Percentiles rank a stretch among this genome's conserved stretches.
phyloP scores from a whole-genome alignment of 805 yeast genomes.

The Danielia reshetovae region DNA sequence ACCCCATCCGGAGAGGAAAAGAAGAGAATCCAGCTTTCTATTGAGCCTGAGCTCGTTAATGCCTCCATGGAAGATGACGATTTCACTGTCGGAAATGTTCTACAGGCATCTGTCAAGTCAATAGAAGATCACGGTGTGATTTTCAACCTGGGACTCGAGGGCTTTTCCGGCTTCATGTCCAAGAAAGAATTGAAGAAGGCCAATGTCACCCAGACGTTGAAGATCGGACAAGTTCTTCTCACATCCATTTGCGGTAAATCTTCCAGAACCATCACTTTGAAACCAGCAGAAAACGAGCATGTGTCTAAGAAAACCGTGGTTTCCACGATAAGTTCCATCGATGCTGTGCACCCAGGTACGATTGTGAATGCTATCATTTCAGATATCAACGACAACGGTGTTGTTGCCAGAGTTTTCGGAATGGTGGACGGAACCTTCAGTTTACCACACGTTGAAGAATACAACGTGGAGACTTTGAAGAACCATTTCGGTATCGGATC shows the following conservation, averaged over 20 bases:
- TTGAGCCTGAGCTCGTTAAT: conserved; percentile 75
- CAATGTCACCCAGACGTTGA: conserved; percentile 30
- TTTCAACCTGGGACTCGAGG: conserved; percentile 61
- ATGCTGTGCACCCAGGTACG: conserved; percentile 83
- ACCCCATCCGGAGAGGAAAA: conserved; percentile 46
- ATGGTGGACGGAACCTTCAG: conserved; percentile 68
- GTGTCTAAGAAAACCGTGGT: conserved; percentile 47
- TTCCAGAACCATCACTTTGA: conserved; percentile 56
- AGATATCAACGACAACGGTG: conserved; percentile 57
- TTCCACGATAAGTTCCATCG: conserved; percentile 60
- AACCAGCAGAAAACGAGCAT: conserved; percentile 39
- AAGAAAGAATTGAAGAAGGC: conserved; percentile 55
- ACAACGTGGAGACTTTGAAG: conserved; percentile 45
- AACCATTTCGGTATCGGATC: conserved; percentile 68
- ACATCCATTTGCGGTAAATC: conserved; percentile 44
- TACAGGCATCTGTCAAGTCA: conserved; percentile 76
- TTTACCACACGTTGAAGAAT: conserved; percentile 57
- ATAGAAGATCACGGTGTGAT: conserved; percentile 91
- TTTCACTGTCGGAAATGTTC: conserved; percentile 51
- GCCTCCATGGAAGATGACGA: conserved; percentile 60
- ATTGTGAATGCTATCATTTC: conserved; percentile 69
- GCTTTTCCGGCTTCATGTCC: conserved; percentile 67
- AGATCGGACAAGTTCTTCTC: conserved; percentile 68
- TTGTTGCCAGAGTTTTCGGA: conserved; percentile 71
- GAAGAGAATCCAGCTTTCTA: conserved; percentile 64